A percentile compares a stretch with the other conserved stretches of the same genome.
Conservation (phyloP, 768 basidiomycete species). For the Kwoniella europaea region DNA sequence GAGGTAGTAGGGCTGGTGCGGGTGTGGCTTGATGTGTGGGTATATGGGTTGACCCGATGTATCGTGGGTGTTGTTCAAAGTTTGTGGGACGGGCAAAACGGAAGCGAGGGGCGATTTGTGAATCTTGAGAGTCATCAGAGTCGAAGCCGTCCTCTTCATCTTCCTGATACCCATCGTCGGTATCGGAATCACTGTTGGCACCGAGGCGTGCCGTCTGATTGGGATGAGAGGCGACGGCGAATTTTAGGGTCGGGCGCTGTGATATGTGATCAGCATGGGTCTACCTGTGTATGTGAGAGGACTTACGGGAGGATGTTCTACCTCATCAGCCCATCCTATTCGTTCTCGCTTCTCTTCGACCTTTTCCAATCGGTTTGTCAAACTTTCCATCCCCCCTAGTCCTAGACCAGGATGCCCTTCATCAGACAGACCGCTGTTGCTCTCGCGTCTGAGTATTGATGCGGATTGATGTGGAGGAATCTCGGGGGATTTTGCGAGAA, state of each 20-base stretch:
- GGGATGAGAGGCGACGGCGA: conserved; percentile 31
- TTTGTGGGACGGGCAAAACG: conserved; percentile 48
- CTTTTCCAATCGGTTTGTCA: conserved; percentile 25
- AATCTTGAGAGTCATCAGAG: conserved; percentile 27
- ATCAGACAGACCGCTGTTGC: conserved; percentile 25
- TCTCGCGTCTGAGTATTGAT: conserved; percentile 38
- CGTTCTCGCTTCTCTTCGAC: conserved; percentile 39
- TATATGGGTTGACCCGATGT: conserved; percentile 12
- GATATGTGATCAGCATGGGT: neutral
- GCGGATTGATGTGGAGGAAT: neutral
- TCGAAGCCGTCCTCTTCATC: conserved; percentile 44
- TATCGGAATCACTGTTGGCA: conserved; percentile 29
- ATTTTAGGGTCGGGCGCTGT: conserved; percentile 24
- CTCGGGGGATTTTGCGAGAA: conserved; percentile 8
- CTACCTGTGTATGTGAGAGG: neutral
- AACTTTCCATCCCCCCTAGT: conserved; percentile 10
- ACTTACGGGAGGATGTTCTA: conserved; percentile 25
- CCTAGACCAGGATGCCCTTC: conserved; percentile 22
- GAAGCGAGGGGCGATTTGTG: conserved; percentile 25
- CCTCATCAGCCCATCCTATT: conserved; percentile 38
- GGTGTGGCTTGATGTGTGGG: conserved; percentile 26
- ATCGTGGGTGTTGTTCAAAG: conserved; percentile 28
- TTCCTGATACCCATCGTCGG: conserved; percentile 43
- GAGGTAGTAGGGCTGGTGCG: conserved; percentile 37
- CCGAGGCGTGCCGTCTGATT: neutral